Percentiles rank a stretch among this genome's conserved stretches.
phyloP scores from a whole-genome alignment of 163 green algal species.

The Scenedesmus sp. region DNA sequence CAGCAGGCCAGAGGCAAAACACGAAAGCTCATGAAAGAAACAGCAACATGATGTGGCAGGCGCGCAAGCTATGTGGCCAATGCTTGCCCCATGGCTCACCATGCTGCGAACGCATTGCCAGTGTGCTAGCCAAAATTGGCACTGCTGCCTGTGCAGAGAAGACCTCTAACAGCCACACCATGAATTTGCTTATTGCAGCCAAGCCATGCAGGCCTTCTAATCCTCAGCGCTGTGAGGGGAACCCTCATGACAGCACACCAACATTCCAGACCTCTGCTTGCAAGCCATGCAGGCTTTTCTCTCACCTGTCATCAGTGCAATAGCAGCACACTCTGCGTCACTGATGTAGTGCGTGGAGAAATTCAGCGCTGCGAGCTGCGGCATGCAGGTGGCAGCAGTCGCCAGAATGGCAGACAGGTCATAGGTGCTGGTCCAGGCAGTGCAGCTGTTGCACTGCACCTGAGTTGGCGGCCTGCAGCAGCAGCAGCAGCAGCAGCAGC shows the following conservation, averaged over 20 bases:
- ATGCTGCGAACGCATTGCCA: neutral
- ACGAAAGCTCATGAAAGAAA: neutral
- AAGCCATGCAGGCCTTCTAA: neutral
- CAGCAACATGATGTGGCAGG: neutral
- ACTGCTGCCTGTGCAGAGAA: no score
- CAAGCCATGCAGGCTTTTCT: neutral
- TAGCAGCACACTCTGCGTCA: constrained; percentile 49
- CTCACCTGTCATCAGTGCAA: constrained; percentile 47
- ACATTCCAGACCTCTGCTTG: neutral
- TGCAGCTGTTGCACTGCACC: constrained; percentile 40
- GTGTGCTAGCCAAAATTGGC: neutral
- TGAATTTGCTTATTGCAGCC: neutral
- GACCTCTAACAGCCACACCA: neutral
- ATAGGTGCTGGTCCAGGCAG: constrained; percentile 40
- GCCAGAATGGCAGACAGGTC: constrained; percentile 47
- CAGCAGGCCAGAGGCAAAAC: neutral
- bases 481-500: neutral
- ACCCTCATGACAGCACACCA: no score
- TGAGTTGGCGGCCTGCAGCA: constrained; percentile 25
- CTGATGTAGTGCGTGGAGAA: constrained; percentile 54
- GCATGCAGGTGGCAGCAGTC: constrained; percentile 29
- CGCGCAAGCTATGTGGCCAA: neutral
- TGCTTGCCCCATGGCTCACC: neutral
- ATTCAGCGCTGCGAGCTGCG: constrained; percentile 22
- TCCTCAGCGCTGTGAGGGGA: no score